These are phyloP conservation scores for Radiomyces spectabilis DNA, from an alignment of 192 early-diverging fungal genomes.

Conservation along the genomic window DNA sequence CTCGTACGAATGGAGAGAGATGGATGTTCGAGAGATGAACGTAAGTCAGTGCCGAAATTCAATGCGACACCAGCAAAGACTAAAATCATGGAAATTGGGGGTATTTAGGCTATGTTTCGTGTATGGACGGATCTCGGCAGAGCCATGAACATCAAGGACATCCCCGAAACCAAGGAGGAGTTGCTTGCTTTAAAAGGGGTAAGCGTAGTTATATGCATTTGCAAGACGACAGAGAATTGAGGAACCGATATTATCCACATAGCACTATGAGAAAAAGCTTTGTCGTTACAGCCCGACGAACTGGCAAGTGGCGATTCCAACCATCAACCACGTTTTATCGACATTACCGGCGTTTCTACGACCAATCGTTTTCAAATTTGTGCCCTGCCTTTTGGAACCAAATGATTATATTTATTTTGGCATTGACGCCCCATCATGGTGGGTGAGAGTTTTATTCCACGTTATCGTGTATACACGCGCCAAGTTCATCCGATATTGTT, in stretches of 20 bases:
- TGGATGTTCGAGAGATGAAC: conserved; percentile 34
- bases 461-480: conserved; percentile 10
- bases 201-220: conserved; percentile 5
- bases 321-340: conserved; percentile 10
- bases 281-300: conserved; percentile 12
- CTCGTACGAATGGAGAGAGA: conserved; percentile 29
- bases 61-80: background rate
- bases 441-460: background rate
- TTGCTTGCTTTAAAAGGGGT: conserved; percentile 24
- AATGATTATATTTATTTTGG: conserved; percentile 11
- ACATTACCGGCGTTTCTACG: background rate
- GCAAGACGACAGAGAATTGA: background rate
- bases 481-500: conserved; percentile 26
- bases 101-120: conserved; percentile 21
- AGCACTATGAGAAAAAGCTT: conserved; percentile 19
- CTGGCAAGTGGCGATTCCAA: conserved; percentile 14
- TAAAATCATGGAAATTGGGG: background rate
- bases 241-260: background rate
- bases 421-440: background rate
- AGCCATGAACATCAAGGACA: conserved; percentile 37
- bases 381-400: conserved; percentile 22
- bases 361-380: conserved; percentile 11
- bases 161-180: conserved; percentile 23
- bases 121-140: conserved; percentile 21
- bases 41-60: conserved; percentile 12